These are phyloP conservation scores for Fusarium tjaetaba DNA, from an alignment of 2,329 filamentous ascomycete species.

Conservation along the genomic window DNA sequence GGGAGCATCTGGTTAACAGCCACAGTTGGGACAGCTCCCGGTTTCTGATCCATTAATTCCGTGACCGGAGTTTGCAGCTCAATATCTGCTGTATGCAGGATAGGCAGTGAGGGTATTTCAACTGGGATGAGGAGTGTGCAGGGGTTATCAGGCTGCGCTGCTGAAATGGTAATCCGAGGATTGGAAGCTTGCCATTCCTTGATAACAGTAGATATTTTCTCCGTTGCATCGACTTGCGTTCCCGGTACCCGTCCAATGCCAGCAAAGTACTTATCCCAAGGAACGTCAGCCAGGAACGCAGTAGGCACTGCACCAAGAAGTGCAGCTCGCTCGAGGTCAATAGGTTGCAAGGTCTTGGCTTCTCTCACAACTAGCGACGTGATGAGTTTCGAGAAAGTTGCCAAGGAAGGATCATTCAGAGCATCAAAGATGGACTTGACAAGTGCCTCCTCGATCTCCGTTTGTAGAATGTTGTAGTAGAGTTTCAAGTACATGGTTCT, in stretches of 20 bases:
- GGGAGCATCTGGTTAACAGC: constrained; percentile 72
- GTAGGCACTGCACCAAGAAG: constrained; percentile 64
- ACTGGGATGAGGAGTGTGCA: constrained; percentile 86
- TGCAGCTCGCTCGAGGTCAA: constrained; percentile 66
- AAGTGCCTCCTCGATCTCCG: constrained; percentile 71
- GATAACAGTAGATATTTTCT: constrained; percentile 44
- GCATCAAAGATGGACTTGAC: constrained; percentile 53
- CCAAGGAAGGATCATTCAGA: constrained; percentile 54
- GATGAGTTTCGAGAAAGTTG: constrained; percentile 59
- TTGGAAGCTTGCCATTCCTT: constrained; percentile 47
- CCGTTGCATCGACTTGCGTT: constrained; percentile 47
- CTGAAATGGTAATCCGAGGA: constrained; percentile 41
- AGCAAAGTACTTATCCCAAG: constrained; percentile 61
- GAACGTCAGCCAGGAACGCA: constrained; percentile 54
- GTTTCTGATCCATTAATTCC: constrained; percentile 41
- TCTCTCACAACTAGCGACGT: constrained; percentile 56
- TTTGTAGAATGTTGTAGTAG: constrained; percentile 79
- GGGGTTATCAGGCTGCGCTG: constrained; percentile 48
- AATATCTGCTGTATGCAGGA: constrained; percentile 83
- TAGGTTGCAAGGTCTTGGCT: constrained; percentile 55
- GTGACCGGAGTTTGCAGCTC: constrained; percentile 56
- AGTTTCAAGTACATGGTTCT: constrained; percentile 74
- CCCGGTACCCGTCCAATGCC: constrained; percentile 58
- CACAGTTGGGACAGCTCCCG: constrained; percentile 56
- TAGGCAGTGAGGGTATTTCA: constrained; percentile 83